Percentiles rank a stretch among this genome's conserved stretches.
phyloP scores from a whole-genome alignment of 345 rosid species.

The Arabis alpina region DNA sequence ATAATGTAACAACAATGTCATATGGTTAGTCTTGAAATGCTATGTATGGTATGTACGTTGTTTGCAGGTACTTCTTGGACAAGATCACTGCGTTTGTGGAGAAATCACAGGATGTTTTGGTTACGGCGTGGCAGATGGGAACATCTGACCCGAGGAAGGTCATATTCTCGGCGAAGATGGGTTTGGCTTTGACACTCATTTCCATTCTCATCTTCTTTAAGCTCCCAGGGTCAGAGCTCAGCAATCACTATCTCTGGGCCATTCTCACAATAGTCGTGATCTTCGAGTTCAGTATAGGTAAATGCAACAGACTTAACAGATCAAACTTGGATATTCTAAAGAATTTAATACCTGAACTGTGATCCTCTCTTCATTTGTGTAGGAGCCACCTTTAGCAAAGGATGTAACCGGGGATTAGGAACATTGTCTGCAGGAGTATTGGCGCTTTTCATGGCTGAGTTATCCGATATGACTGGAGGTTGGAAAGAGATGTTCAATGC shows the following conservation, averaged over 20 bases:
- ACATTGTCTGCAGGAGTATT: conserved; percentile 89
- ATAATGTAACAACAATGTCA: conserved; percentile 1
- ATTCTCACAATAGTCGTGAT: conserved; percentile 80
- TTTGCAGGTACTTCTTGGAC: conserved; percentile 38
- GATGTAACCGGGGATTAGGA: conserved; percentile 80
- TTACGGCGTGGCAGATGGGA: conserved; percentile 63
- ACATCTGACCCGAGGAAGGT: conserved; percentile 78
- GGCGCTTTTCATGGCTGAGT: conserved; percentile 73
- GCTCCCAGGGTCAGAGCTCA: conserved; percentile 55
- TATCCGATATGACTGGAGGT: conserved; percentile 61
- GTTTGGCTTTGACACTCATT: conserved; percentile 67
- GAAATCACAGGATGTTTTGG: conserved; percentile 42
- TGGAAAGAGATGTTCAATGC: conserved; percentile 68
- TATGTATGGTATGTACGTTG: conserved; percentile 7
- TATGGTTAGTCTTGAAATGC: conserved; percentile 21
- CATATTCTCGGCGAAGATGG: conserved; percentile 80
- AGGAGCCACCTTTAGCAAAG: conserved; percentile 95
- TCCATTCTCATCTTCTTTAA: conserved; percentile 71
- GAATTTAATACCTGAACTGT: conserved; percentile 3
- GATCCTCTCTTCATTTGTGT: conserved; percentile 29
- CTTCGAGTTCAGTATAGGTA: conserved; percentile 91
- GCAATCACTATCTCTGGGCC: conserved; percentile 83
- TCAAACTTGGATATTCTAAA: conserved; percentile 2
- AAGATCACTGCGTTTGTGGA: conserved; percentile 28
- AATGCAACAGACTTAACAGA: conserved; percentile 18